Base-by-base conservation (phyloP, 495 filamentous ascomycete genomes). In the Penicillium fimorum region DNA sequence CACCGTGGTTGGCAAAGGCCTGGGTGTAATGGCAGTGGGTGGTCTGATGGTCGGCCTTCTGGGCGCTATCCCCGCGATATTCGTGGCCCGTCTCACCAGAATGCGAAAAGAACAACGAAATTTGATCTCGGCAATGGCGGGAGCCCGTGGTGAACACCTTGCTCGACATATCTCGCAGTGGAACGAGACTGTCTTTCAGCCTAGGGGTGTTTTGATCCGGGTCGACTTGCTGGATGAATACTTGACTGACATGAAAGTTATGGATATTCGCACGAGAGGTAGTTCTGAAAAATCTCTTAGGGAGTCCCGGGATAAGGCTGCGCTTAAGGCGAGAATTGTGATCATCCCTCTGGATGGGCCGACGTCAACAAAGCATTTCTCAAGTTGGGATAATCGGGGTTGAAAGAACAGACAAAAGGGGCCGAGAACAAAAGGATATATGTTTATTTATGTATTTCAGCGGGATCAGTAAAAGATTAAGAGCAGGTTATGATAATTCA, bases 201-300 rank as follows among this genome's bases (percentile, higher is more conserved):
- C 70, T 7, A 52, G 64, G 5, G 70, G 71, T 2, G 38, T 74
- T 13, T n/a, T 74, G 49, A 70, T 74, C 32, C 65, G 73, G 15
- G 65, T 76, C 7, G 73, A 76, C 49, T 44, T 76, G 45, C 73
- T 71, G 0, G 57, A 65, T 41, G 70, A 73, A 40, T 59, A 67
- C 20, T 15, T 66, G 13, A 56, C 59, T 5, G 65, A 70, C 24
- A 50, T 73, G 48, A 30, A 58, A 17, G 30, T 44, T 35, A 67
- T 71, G 66, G 61, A 72, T 55, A 43, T 74, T 9, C 52, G 51
- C 30, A 42, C 35, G 3, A 55, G 13, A 20, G 50, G 25, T 1
- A 30, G 38, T 0, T 50, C 53, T 0, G 3, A 18, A 4, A 35
- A 30, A 10, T 44, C 55, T 12, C 47, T 46, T 2, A 8, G 44